Evolutionary conservation across 2,329 filamentous ascomycete species (phyloP), one percentile per base, ranked within the genome.

Genomic region (Penicillium vulpinum): DNA sequence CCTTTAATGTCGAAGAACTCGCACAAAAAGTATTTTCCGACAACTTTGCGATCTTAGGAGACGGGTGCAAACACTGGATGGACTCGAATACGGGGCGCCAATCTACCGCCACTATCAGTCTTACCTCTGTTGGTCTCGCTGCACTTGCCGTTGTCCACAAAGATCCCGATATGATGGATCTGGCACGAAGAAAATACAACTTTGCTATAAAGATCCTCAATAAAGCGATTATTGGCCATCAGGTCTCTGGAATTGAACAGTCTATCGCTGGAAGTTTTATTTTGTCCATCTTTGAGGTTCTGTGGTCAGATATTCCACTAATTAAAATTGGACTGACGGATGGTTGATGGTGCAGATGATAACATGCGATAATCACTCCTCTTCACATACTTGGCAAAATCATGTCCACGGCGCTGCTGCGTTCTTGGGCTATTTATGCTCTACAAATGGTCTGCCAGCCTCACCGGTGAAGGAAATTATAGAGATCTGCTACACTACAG

Each of bases 281-380:
- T 29, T 40, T 55, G 16, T 50, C 45, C 13, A 55, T 55, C 7
- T 55, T 55, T 11, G 52, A 55, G 52, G 52, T 55, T 33, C 26
- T 26, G 22, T 45, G 16, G 5, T 48, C 28, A 26, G 21, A 36
- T 9, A 22, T 21, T 15, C 16, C 16, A 5, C 18, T 10, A 16
- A 28, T 41, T n/a, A 8, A 16, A 13, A 43, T 5, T 9, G 16
- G 18, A 33, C 38, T 48, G 15, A 48, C 45, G 6, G 15, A 26
- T 24, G 11, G 15, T 26, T 24, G 31, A 28, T 15, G 16, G 21
- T 43, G 3, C 29, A 55, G 52, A 41, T 50, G 22, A 50, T 55
- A 16, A 55, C 52, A 9, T 55, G 52, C 15, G 52, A 55, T 35
- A 55, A 6, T 4, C n/a, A 24, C n/a, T 43, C 36, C 9, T 18